Evolutionary conservation across 2,329 filamentous ascomycete species (phyloP).

Genomic region (Trichoderma harzianum): DNA sequence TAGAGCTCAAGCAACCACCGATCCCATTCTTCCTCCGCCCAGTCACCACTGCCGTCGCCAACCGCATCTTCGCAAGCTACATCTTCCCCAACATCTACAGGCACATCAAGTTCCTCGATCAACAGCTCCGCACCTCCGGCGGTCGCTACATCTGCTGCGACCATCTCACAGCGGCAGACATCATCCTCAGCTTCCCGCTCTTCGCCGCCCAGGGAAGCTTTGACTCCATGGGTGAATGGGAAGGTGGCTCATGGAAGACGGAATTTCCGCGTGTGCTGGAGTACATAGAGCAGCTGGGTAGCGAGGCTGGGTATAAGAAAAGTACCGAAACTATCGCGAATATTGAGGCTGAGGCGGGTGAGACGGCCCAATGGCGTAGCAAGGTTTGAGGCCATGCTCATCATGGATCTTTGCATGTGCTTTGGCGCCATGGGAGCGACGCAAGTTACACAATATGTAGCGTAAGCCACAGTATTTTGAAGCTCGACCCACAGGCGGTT

Average conservation of each 20-base stretch:
- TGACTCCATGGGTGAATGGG: conserved; percentile 41
- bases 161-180: conserved; percentile 49
- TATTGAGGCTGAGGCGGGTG: conserved; percentile 41
- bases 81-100: conserved; percentile 47
- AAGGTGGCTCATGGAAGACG: conserved; percentile 37
- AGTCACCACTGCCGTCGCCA: conserved; percentile 45
- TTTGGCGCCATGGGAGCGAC: neutral
- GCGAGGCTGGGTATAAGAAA: conserved; percentile 45
- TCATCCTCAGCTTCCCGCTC: conserved; percentile 52
- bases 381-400: neutral
- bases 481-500: neutral
- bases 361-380: neutral
- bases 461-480: neutral
- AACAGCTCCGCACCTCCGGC: conserved; percentile 45
- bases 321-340: conserved; percentile 48
- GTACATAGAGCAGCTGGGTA: conserved; percentile 46
- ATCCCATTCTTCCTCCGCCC: conserved; percentile 55
- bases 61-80: conserved; percentile 38
- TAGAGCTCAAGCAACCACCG: conserved; percentile 43
- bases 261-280: conserved; percentile 45
- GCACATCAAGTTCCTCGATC: conserved; percentile 50
- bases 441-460: neutral
- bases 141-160: conserved; percentile 48
- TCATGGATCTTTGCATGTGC: neutral
- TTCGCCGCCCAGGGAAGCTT: conserved; percentile 42